A percentile compares a stretch with the other conserved stretches of the same genome.
Conservation (phyloP, 2,329 filamentous ascomycete genomes). For the Chrysoporthe deuterocubensis region DNA sequence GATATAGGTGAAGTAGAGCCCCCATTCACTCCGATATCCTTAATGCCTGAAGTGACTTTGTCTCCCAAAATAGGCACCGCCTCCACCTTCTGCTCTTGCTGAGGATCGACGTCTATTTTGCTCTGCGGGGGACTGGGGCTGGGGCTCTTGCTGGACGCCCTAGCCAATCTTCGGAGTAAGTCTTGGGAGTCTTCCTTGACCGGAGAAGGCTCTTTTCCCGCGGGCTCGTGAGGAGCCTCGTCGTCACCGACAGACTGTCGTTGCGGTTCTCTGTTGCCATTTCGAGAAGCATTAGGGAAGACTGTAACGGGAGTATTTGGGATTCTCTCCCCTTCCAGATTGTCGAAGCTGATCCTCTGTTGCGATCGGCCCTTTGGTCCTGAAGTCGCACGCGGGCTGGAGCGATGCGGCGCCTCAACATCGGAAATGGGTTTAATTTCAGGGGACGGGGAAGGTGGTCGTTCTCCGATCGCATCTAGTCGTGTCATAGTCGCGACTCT, state of each 20-base stretch:
- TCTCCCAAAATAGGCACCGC: slow-evolving; percentile 11
- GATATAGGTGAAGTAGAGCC: background rate
- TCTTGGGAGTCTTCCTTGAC: slow-evolving; percentile 50
- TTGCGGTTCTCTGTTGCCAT: slow-evolving; percentile 16
- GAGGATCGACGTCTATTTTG: slow-evolving; percentile 29
- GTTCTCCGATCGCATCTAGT: slow-evolving; percentile 57
- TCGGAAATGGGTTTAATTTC: slow-evolving; percentile 40
- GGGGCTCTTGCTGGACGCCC: slow-evolving; percentile 45
- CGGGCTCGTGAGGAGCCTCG: slow-evolving; percentile 21
- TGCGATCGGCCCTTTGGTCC: slow-evolving; percentile 25
- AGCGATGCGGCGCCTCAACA: slow-evolving; percentile 31
- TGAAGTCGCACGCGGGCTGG: slow-evolving; percentile 23
- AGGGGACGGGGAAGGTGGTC: slow-evolving; percentile 45
- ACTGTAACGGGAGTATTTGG: slow-evolving; percentile 48
- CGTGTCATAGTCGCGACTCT: slow-evolving; percentile 53
- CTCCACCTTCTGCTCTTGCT: slow-evolving; percentile 24
- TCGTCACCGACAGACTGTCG: slow-evolving; percentile 21
- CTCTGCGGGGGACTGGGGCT: slow-evolving; percentile 44
- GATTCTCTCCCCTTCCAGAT: slow-evolving; percentile 39
- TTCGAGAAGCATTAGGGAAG: slow-evolving; percentile 35
- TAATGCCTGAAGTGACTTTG: background rate
- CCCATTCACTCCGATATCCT: slow-evolving; percentile 7
- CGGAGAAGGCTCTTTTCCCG: slow-evolving; percentile 32
- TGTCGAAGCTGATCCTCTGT: background rate
- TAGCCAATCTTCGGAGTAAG: slow-evolving; percentile 53